Percentiles rank a stretch among this genome's conserved stretches.
These are phyloP conservation scores for Beverwykella pulmonaria DNA, from an alignment of 495 filamentous ascomycete species.

Conservation along the genomic window DNA sequence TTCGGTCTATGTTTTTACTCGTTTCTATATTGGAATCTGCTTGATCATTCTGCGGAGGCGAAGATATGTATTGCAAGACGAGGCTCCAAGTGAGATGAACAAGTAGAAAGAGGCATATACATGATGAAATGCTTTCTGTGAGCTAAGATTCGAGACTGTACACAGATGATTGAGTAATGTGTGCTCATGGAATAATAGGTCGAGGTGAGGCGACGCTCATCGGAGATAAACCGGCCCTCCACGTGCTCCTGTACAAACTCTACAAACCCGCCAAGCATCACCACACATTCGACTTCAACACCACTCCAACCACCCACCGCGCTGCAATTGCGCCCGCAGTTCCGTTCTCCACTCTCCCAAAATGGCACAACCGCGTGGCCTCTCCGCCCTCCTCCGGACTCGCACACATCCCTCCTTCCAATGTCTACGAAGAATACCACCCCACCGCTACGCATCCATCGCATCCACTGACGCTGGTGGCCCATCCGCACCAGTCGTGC, in stretches of 20 bases:
- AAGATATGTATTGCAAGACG: too few species aligned
- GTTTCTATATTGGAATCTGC: too few species aligned
- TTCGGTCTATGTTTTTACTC: too few species aligned
- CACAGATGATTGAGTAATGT: too few species aligned
- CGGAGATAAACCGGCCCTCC: background rate
- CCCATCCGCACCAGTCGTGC: constrained; percentile 18
- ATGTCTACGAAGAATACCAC: constrained; percentile 16
- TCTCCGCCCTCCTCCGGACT: constrained; percentile 7
- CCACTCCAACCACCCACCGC: background rate
- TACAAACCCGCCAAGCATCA: constrained; percentile 2
- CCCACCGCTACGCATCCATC: constrained; percentile 9
- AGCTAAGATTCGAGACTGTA: too few species aligned
- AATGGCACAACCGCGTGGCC: constrained; percentile 18
- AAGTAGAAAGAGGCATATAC: too few species aligned
- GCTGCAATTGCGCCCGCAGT: background rate
- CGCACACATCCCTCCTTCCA: constrained; percentile 1
- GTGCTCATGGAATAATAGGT: too few species aligned
- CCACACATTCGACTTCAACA: background rate
- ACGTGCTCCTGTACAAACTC: background rate
- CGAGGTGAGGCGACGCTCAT: too few species aligned
- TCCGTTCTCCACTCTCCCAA: background rate
- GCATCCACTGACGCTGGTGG: constrained; percentile 10
- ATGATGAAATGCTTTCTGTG: too few species aligned
- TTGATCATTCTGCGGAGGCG: too few species aligned
- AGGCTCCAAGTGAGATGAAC: too few species aligned